phyloP scores from a whole-genome alignment of 2,329 filamentous ascomycete genomes.

The Botrytis porri region DNA sequence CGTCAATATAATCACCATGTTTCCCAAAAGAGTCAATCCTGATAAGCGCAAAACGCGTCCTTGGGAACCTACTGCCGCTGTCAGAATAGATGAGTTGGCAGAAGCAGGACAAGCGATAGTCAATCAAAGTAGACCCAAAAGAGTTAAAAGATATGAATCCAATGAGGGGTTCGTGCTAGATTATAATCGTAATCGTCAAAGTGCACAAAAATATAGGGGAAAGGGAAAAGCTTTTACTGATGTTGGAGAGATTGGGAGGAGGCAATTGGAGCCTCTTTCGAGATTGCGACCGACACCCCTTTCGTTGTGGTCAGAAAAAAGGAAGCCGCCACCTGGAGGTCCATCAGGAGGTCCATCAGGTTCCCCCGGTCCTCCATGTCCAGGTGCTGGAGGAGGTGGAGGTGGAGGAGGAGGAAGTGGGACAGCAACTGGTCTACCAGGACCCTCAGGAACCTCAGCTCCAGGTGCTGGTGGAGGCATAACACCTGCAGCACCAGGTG shows the following conservation, averaged over 20 bases:
- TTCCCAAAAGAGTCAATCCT: not conserved
- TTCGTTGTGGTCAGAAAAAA: not conserved
- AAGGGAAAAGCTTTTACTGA: not conserved
- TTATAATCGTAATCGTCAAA: not conserved
- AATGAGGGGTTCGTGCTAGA: not conserved
- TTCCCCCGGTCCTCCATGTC: not conserved
- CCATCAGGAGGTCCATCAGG: not conserved
- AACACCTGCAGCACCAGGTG: too few species aligned
- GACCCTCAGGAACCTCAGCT: not conserved
- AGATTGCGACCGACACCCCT: not conserved
- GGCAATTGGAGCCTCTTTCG: not conserved
- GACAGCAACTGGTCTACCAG: not conserved
- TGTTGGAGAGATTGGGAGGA: not conserved
- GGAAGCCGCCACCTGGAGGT: not conserved
- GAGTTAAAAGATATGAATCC: not conserved
- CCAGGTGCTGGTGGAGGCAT: not conserved
- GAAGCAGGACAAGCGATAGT: too few species aligned
- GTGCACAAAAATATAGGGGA: not conserved
- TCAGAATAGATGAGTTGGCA: not conserved
- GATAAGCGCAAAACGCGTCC: not conserved
- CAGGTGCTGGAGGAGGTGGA: not conserved
- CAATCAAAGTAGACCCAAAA: constrained; percentile 1
- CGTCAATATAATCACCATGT: not conserved
- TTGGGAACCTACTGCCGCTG: not conserved
- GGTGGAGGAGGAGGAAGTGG: too few species aligned